A percentile compares a stretch with the other conserved stretches of the same genome.
Conservation (phyloP, 2,329 filamentous ascomycete genomes). For the Mariannaea sp. region DNA sequence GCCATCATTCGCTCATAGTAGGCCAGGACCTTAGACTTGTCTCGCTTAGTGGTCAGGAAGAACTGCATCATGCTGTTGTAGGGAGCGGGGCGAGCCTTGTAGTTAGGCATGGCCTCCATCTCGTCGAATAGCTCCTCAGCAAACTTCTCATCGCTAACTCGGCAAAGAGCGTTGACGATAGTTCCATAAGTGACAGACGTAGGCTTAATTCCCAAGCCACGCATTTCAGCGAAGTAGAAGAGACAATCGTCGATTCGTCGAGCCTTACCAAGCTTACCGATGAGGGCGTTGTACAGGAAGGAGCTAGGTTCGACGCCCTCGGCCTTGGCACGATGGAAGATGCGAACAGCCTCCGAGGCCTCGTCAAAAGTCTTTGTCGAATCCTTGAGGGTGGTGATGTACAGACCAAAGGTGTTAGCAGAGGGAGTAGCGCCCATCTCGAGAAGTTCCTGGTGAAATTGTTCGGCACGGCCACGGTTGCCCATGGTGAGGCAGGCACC, state of each 20-base stretch:
- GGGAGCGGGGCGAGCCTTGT: slow-evolving; percentile 94
- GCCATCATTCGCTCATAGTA: slow-evolving; percentile 96
- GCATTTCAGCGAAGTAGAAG: slow-evolving; percentile 98
- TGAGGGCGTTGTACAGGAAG: slow-evolving; percentile 97
- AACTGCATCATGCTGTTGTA: slow-evolving; percentile 99
- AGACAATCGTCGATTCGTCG: slow-evolving; percentile 97
- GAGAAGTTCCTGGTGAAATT: slow-evolving; percentile 89
- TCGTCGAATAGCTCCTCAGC: slow-evolving; percentile 98
- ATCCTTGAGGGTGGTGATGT: slow-evolving; percentile 99
- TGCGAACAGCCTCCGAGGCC: slow-evolving; percentile 93
- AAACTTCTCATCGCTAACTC: slow-evolving; percentile 96
- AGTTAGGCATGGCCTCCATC: slow-evolving; percentile 99
- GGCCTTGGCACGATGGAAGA: slow-evolving; percentile 90
- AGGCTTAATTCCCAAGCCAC: slow-evolving; percentile 85
- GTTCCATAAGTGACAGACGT: slow-evolving; percentile 98
- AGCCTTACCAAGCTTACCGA: slow-evolving; percentile 97
- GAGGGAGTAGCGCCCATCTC: slow-evolving; percentile 90
- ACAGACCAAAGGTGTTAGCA: slow-evolving; percentile 96
- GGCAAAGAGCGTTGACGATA: slow-evolving; percentile 95
- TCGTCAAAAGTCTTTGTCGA: slow-evolving; percentile 98
- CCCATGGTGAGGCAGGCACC: slow-evolving; percentile 85
- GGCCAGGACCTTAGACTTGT: slow-evolving; percentile 87
- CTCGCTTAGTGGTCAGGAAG: slow-evolving; percentile 96
- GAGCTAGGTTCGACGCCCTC: slow-evolving; percentile 96
- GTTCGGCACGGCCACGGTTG: slow-evolving; percentile 78